Conservation (phyloP, 2,329 filamentous ascomycete genomes). For the Phyllosticta paracitricarpa region DNA sequence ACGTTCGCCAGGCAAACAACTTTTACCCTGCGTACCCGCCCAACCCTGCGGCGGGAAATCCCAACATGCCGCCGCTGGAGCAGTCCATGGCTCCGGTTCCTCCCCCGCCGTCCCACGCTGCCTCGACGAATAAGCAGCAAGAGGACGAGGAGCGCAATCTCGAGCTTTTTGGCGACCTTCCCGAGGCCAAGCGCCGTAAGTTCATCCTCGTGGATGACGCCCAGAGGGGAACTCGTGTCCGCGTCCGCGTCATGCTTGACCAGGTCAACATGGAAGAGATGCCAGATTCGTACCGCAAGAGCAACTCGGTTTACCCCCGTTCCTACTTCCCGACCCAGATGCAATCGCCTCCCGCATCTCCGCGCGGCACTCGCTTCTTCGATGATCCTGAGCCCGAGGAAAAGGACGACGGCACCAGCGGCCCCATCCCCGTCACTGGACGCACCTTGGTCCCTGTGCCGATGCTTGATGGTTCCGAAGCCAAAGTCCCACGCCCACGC, state of each 20-base stretch:
- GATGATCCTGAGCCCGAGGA: conserved; percentile 48
- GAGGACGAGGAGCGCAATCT: conserved; percentile 51
- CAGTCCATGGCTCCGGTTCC: conserved; percentile 43
- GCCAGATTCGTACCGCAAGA: conserved; percentile 86
- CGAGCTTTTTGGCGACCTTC: conserved; percentile 76
- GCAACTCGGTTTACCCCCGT: conserved; percentile 79
- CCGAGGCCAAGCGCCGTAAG: conserved; percentile 84
- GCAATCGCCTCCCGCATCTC: conserved; percentile 71
- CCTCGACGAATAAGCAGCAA: conserved; percentile 36
- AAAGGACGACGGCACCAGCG: conserved; percentile 41
- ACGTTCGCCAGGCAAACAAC: conserved; percentile 63
- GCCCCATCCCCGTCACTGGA: conserved; percentile 30
- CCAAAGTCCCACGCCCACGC: conserved; percentile 64
- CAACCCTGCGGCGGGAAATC: conserved; percentile 40
- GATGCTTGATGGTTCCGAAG: conserved; percentile 57
- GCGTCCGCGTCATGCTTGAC: conserved; percentile 88
- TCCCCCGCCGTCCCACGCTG: conserved; percentile 29
- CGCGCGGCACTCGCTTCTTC: conserved; percentile 66
- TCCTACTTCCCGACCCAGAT: conserved; percentile 91
- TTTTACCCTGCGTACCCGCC: conserved; percentile 65
- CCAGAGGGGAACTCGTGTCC: conserved; percentile 67
- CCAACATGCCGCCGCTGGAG: conserved; percentile 56
- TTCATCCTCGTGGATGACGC: conserved; percentile 93
- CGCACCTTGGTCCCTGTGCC: conserved; percentile 39
- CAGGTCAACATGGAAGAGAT: conserved; percentile 91